These are phyloP conservation scores for Fraxinus albicans DNA, from an alignment of 305 asterid species.

Conservation along the genomic window DNA sequence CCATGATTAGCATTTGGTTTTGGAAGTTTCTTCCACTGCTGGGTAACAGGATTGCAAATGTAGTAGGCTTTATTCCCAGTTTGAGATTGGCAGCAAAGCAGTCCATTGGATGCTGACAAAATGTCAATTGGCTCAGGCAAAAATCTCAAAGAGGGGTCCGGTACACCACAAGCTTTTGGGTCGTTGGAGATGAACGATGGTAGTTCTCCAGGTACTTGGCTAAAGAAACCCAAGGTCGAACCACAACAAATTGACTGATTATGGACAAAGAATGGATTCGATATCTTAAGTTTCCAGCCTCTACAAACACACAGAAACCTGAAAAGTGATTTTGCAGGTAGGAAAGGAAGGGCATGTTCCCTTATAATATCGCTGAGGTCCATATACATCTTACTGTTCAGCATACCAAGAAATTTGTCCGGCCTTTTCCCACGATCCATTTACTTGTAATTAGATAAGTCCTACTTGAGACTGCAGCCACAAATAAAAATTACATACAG, in stretches of 20 bases:
- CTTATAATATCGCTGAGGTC: slow-evolving; percentile 44
- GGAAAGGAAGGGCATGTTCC: slow-evolving; percentile 46
- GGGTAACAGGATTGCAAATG: slow-evolving; percentile 48
- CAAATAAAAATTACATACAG: not conserved
- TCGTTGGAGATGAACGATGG: slow-evolving; percentile 34
- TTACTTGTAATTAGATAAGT: not conserved
- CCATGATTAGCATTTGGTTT: slow-evolving; percentile 51
- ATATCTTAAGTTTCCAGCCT: slow-evolving; percentile 54
- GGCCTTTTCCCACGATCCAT: slow-evolving; percentile 55
- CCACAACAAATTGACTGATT: slow-evolving; percentile 37
- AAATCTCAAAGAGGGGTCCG: slow-evolving; percentile 46
- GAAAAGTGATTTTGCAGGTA: slow-evolving; percentile 56
- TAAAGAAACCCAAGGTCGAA: slow-evolving; percentile 35
- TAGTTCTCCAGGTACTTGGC: slow-evolving; percentile 35
- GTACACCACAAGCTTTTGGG: slow-evolving; percentile 44
- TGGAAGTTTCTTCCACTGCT: slow-evolving; percentile 51
- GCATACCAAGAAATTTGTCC: slow-evolving; percentile 13
- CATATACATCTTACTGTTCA: slow-evolving; percentile 41
- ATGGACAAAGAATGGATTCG: slow-evolving; percentile 52
- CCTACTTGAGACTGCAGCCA: slow-evolving; percentile 16
- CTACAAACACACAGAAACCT: slow-evolving; percentile 46
- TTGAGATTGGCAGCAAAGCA: slow-evolving; percentile 48
- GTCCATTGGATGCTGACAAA: slow-evolving; percentile 51
- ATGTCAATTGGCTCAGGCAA: slow-evolving; percentile 51
- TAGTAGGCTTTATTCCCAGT: slow-evolving; percentile 38